These are phyloP conservation scores for Eucalyptus sp. DNA, from an alignment of 345 rosid genomes.

Conservation along the genomic window DNA sequence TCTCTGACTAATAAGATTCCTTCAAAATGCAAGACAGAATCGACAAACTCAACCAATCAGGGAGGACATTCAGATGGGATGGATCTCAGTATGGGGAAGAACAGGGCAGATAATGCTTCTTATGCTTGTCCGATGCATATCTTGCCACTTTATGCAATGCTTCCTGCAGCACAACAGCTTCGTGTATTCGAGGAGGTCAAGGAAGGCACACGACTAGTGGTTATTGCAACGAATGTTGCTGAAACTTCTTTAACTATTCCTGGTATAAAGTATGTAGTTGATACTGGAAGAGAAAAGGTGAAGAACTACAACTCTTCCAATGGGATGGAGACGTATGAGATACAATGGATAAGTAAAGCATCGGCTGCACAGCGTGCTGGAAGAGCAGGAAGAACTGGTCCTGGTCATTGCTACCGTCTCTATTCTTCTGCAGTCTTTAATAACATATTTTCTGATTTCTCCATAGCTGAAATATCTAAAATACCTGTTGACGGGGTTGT, in stretches of 20 bases:
- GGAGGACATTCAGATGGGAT: conserved; percentile 11
- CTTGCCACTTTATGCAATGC: conserved; percentile 88
- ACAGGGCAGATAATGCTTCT: conserved; percentile 7
- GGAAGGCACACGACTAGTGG: conserved; percentile 79
- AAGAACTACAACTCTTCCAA: conserved; percentile 60
- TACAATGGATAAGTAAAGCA: conserved; percentile 90
- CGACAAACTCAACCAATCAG: not conserved
- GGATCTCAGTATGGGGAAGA: conserved; percentile 1
- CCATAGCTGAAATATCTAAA: conserved; percentile 72
- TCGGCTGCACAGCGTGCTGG: conserved; percentile 95
- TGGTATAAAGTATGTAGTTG: conserved; percentile 90
- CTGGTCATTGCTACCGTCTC: conserved; percentile 90
- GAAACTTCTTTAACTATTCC: conserved; percentile 96
- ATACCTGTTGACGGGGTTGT: conserved; percentile 79
- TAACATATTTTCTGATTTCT: conserved; percentile 63
- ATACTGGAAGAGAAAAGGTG: conserved; percentile 85
- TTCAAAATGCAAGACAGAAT: not conserved
- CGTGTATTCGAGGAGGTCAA: conserved; percentile 63
- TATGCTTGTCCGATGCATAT: conserved; percentile 28
- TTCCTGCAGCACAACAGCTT: conserved; percentile 81
- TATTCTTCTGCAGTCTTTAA: conserved; percentile 73
- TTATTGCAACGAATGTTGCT: conserved; percentile 93
- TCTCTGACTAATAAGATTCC: conserved; percentile 34
- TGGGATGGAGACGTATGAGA: conserved; percentile 69
- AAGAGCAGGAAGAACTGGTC: conserved; percentile 95